phyloP scores from a whole-genome alignment of 2,329 filamentous ascomycete genomes.

The Neonectria hederae region DNA sequence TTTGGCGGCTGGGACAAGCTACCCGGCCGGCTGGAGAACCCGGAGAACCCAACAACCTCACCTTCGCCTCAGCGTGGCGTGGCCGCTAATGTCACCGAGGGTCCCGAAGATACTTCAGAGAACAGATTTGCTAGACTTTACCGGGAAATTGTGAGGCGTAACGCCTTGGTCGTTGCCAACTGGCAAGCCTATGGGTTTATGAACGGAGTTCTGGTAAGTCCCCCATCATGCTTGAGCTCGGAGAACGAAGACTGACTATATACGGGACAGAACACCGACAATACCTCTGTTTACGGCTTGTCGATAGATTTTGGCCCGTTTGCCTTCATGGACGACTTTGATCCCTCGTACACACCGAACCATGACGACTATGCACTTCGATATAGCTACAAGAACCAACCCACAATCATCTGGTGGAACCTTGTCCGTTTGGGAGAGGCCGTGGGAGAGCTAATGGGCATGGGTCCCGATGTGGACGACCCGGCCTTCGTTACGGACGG shows the following conservation, averaged over 20 bases:
- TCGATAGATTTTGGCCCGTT: conserved; percentile 97
- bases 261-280: conserved; percentile 79
- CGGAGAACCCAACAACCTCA: conserved; percentile 56
- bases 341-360: conserved; percentile 93
- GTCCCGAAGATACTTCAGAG: conserved; percentile 73
- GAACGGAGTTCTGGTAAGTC: conserved; percentile 81
- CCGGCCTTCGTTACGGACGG: conserved; percentile 76
- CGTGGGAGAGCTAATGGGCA: conserved; percentile 86
- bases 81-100: conserved; percentile 68
- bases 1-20: conserved; percentile 89
- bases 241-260: conserved; percentile 32
- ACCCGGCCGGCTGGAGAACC: conserved; percentile 67
- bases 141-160: conserved; percentile 84
- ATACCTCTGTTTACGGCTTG: conserved; percentile 89
- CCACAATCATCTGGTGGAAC: conserved; percentile 99
- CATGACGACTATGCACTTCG: conserved; percentile 90
- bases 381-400: conserved; percentile 94
- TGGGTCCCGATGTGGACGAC: conserved; percentile 77
- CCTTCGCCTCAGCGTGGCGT: conserved; percentile 62
- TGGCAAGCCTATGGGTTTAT: conserved; percentile 99
- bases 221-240: neutral
- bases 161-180: conserved; percentile 86
- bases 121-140: conserved; percentile 91
- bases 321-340: conserved; percentile 97
- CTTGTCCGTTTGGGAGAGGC: conserved; percentile 90